Evolutionary conservation across 768 basidiomycete species (phyloP).

Genomic region (Erythrobasidium yunnanense): DNA sequence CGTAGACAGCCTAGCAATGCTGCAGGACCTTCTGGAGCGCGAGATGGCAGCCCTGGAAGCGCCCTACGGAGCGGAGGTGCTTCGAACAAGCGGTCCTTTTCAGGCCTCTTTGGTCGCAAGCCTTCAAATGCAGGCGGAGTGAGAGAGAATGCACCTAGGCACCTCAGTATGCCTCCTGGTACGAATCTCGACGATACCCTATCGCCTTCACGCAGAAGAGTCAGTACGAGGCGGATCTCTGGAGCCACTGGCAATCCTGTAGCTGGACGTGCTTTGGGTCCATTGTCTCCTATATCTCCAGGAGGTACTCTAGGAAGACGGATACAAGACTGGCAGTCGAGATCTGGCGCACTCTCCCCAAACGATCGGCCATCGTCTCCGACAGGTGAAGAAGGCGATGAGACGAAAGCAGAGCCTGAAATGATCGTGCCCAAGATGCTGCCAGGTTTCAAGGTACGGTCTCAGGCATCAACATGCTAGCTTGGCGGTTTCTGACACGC

Average conservation of each 20-base stretch:
- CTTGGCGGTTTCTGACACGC: neutral
- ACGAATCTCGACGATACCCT: neutral
- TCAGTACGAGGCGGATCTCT: neutral
- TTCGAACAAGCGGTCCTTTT: neutral
- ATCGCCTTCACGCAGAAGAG: neutral
- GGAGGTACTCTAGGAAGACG: conserved; percentile 1
- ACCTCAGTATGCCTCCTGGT: neutral
- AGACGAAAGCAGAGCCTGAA: neutral
- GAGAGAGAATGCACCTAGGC: neutral
- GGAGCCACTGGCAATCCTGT: neutral
- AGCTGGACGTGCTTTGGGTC: neutral
- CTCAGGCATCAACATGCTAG: neutral
- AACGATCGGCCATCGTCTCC: neutral
- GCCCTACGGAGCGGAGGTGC: too few species aligned
- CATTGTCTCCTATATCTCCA: neutral
- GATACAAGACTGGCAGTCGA: conserved; percentile 15
- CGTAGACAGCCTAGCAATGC: too few species aligned
- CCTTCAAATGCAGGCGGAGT: neutral
- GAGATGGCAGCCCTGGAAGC: too few species aligned
- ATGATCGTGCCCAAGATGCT: conserved; percentile 24
- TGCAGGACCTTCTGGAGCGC: too few species aligned
- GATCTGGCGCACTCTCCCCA: neutral
- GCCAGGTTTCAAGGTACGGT: neutral
- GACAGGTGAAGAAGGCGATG: conserved; percentile 12
- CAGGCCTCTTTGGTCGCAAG: neutral